Conservation (phyloP, 2,329 filamentous ascomycete genomes). For the Monosporascus sp. region DNA sequence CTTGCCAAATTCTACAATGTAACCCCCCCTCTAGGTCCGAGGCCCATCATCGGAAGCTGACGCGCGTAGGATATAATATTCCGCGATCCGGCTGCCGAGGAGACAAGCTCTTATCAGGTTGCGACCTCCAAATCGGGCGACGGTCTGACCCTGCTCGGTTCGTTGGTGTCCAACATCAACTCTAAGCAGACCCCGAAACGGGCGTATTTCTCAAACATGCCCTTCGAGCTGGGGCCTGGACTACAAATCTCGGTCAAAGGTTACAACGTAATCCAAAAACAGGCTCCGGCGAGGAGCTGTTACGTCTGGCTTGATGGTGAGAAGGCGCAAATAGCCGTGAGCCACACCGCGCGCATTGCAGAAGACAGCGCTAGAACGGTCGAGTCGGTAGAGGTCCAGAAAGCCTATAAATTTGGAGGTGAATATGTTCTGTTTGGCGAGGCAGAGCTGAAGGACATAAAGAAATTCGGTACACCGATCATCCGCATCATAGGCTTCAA, state of each 20-base stretch:
- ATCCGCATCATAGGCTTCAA: constrained; percentile 96
- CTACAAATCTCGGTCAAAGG: constrained; percentile 88
- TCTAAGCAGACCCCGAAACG: constrained; percentile 84
- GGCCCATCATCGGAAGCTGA: constrained; percentile 15
- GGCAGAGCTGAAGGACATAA: constrained; percentile 75
- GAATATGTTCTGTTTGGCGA: constrained; percentile 81
- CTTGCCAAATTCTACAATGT: constrained; percentile 87
- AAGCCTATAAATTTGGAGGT: constrained; percentile 93
- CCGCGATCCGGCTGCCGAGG: constrained; percentile 66
- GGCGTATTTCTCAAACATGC: constrained; percentile 79
- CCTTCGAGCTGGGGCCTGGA: constrained; percentile 79
- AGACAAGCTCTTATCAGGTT: constrained; percentile 52
- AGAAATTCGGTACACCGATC: constrained; percentile 73
- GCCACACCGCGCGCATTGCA: constrained; percentile 68
- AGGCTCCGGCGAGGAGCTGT: constrained; percentile 73
- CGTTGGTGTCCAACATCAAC: constrained; percentile 80
- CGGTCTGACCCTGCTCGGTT: constrained; percentile 73
- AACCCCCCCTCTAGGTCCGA: constrained; percentile 24
- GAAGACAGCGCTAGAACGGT: constrained; percentile 73
- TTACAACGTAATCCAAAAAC: constrained; percentile 81
- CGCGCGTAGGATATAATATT: constrained; percentile 77
- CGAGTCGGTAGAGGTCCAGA: constrained; percentile 76
- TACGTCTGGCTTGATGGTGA: constrained; percentile 90
- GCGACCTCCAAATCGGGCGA: constrained; percentile 64
- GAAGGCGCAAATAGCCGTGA: constrained; percentile 70